Evolutionary conservation across 176 grass and related monocot genomes (phyloP).

Genomic region (Lolium perenne): DNA sequence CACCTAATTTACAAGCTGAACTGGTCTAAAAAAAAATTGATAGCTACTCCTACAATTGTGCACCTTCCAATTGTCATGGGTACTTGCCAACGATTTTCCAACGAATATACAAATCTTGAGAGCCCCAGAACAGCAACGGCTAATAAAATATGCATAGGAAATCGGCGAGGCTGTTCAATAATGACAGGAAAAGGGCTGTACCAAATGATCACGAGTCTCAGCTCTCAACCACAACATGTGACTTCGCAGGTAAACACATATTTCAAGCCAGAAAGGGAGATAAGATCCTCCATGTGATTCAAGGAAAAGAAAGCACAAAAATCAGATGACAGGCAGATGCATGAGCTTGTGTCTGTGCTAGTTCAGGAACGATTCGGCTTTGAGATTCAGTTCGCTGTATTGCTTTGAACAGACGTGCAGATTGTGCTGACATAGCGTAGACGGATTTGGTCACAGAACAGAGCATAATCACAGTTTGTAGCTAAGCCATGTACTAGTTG

Average conservation of each 20-base stretch:
- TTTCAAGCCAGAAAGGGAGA: background rate
- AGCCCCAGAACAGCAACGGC: background rate
- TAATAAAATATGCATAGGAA: background rate
- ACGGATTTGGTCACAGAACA: background rate
- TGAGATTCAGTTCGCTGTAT: conserved; percentile 29
- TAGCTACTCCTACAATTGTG: background rate
- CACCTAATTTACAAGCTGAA: too few relatives aligned
- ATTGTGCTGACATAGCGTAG: background rate
- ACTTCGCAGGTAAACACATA: background rate
- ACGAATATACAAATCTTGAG: background rate
- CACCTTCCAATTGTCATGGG: background rate
- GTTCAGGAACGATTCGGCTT: background rate
- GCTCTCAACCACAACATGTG: conserved; percentile 11
- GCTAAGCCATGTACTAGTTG: conserved; percentile 27
- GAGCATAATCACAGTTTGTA: conserved; percentile 27
- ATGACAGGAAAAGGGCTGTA: background rate
- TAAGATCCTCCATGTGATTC: background rate
- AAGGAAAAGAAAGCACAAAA: background rate
- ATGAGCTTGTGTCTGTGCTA: background rate
- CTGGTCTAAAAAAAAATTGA: background rate
- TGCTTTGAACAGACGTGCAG: conserved; percentile 17
- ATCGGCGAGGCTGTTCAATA: background rate
- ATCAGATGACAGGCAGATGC: background rate
- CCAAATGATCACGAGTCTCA: background rate
- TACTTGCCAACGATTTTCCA: background rate